Conservation (phyloP, 805 yeast genomes). For the Nakazawaea anatomiae region DNA sequence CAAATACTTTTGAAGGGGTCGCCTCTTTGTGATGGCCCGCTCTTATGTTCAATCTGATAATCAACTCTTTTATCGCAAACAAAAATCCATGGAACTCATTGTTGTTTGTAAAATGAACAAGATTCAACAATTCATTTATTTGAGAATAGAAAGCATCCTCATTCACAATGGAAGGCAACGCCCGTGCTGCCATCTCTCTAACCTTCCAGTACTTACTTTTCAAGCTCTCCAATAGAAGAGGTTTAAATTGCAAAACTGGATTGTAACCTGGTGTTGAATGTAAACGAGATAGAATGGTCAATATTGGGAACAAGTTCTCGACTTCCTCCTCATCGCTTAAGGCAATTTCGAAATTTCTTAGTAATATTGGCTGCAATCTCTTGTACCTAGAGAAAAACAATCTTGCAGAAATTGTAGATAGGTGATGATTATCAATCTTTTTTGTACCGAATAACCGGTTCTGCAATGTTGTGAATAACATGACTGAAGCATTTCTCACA, state of each 20-base stretch:
- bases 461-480: constrained; percentile 84
- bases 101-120: constrained; percentile 18
- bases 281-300: constrained; percentile 65
- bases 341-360: constrained; percentile 32
- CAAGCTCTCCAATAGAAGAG: constrained; percentile 42
- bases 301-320: constrained; percentile 68
- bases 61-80: constrained; percentile 38
- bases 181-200: constrained; percentile 79
- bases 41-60: constrained; percentile 12
- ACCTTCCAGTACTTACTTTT: constrained; percentile 68
- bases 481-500: constrained; percentile 84
- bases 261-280: constrained; percentile 53
- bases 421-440: constrained; percentile 30
- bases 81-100: constrained; percentile 57
- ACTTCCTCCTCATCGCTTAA: constrained; percentile 26
- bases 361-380: constrained; percentile 44
- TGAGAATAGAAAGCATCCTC: constrained; percentile 24
- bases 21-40: constrained; percentile 5
- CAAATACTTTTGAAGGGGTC: constrained; percentile 8
- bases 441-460: constrained; percentile 70
- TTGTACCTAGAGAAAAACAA: constrained; percentile 65
- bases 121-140: constrained; percentile 19
- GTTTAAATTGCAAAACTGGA: constrained; percentile 47
- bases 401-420: constrained; percentile 44
- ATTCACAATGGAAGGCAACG: constrained; percentile 46